Base-by-base conservation (phyloP, 2,329 filamentous ascomycete genomes). In the Plectosphaerella plurivora region DNA sequence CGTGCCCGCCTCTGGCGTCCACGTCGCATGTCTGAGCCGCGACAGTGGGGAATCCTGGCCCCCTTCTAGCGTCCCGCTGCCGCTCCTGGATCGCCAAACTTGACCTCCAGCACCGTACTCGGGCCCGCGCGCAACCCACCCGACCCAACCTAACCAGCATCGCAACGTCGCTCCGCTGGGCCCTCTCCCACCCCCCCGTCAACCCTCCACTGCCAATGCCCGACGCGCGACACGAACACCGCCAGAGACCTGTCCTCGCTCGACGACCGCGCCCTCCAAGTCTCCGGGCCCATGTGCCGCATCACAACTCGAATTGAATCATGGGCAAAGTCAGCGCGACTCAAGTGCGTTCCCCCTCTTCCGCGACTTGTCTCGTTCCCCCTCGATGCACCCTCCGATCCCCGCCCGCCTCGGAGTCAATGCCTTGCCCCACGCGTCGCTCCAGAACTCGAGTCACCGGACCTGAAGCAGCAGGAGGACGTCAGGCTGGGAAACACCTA, bases 261-360 rank as follows among this genome's bases (percentile, higher is more conserved):
- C 22, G 22, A 28, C 24, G 15, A 41, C 51, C 33, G 47, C 46
- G 51, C 36, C 45, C 45, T 53, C 49, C 20, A 28, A 50, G 33
- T 36, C 44, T 45, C 54, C 47, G 63, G 58, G 65, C 69, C 67
- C 67, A 77, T 77, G 73, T 69, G 72, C 68, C 68, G 65, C 64
- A 62, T 53, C 62, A 65, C 68, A 63, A 64, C 59, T 64, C 66
- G 64, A 65, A 70, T 72, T 70, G 68, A 75, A 69, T 68, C 69
- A 78, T 78, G 75, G 75, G 73, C 71, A 67, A 72, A 65, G 68
- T 64, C 66, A 67, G 65, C 65, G 62, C 69, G 65, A 68, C 63
- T 65, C 66, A 71, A 71, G 75, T 77, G 65, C 66, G 74, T 72
- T 50, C 46, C 54, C 55, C 58, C 54, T 52, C 51, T 51, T 49